A percentile compares a stretch with the other conserved stretches of the same genome.
phyloP scores from a whole-genome alignment of 2,329 filamentous ascomycete genomes.

The Beauveria pseudobassiana region DNA sequence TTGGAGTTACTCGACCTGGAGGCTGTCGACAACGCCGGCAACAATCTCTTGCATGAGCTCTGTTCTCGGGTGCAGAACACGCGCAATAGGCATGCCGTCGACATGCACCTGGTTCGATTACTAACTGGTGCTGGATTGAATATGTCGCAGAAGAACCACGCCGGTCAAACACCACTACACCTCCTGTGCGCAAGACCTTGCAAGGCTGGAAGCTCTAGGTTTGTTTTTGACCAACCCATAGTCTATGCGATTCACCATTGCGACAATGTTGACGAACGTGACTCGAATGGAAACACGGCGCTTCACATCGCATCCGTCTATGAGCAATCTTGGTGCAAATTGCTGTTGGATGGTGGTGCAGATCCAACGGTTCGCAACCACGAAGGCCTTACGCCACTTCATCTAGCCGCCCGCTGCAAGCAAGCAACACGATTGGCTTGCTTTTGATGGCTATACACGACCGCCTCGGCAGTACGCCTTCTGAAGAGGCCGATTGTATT shows the following conservation, averaged over 20 bases:
- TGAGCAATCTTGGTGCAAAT: conserved; percentile 4
- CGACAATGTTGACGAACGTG: neutral
- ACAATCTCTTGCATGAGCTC: neutral
- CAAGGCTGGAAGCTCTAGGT: neutral
- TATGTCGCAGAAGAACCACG: neutral
- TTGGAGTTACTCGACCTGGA: neutral
- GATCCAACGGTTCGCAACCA: conserved; percentile 23
- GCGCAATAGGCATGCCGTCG: neutral
- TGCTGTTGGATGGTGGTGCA: conserved; percentile 29
- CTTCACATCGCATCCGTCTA: neutral
- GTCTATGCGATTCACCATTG: neutral
- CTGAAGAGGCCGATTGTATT: neutral
- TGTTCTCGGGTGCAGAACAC: neutral
- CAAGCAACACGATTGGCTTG: conserved; percentile 27
- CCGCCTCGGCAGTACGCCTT: neutral
- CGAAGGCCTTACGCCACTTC: conserved; percentile 30
- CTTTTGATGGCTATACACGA: conserved; percentile 15
- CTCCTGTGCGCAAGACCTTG: neutral
- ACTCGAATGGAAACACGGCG: neutral
- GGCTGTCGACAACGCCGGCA: conserved; percentile 1
- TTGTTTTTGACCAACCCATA: neutral
- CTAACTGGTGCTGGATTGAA: neutral
- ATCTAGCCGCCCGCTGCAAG: conserved; percentile 28
- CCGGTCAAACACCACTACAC: conserved; percentile 1
- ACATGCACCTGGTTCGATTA: neutral